Base-by-base conservation (phyloP, 177 flowering plant species). In the Vitis hybrid region DNA sequence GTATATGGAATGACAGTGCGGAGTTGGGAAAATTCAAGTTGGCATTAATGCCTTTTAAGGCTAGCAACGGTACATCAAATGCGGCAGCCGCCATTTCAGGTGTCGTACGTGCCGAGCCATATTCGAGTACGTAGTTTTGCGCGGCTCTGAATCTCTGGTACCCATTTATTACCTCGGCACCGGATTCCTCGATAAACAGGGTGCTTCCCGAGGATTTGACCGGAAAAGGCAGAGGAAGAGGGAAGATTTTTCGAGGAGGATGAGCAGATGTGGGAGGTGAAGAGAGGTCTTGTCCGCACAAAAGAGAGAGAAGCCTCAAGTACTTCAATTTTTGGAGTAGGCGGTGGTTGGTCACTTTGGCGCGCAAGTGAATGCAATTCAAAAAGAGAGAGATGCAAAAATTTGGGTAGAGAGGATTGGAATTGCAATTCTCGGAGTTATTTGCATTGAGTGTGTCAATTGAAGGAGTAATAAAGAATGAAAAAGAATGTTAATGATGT, bases 31-130 rank as follows among this genome's bases (percentile, higher is more conserved):
- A 89, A 72, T 89, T 89, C 0, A 86, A 65, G 1, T 59, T 3
- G 1, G 90, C 68, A 6, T 81, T 83, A 38, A 0, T 91, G 90
- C 58, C 80, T 84, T 2, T 87, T 71, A 38, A 38, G 2, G 91
- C 85, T 0, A 87, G 68, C 1, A 91, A 84, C 2, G 93, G 8
- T 1, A 38, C 91, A 51, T 89, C 91, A 53, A 86, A 82, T n/a
- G 93, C 93, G 1, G 85, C 83, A 1, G 91, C 93, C 4, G 91
- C 93, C 93, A 89, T 89, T 31, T 89, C 90, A 0, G 89, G 81
- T 0, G 82, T 84, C 3, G 87, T 78, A 87, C 4, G 93, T 87
- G 0, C 93, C 93, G 0, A 89, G 86, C 93, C 93, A 89, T 13
- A 89, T 87, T 1, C 93, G 83, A 2, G 78, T 24, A 24, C 28